phyloP scores from a whole-genome alignment of 495 filamentous ascomycete genomes.

The Talaromyces adpressus region DNA sequence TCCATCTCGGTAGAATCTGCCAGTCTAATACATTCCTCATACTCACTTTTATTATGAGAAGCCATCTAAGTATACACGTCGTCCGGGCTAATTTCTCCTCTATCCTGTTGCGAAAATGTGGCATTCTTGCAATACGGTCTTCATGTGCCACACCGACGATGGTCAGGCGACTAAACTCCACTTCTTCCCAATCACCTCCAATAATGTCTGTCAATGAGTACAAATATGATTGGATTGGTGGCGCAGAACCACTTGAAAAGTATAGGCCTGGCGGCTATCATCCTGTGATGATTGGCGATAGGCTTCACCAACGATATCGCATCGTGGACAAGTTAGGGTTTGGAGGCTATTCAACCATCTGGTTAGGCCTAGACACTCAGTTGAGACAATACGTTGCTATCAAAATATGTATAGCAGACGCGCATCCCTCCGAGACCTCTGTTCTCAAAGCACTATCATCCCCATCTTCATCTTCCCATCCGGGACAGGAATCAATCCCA shows the following conservation, averaged over 20 bases:
- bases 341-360: conserved; percentile 46
- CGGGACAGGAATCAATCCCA: conserved; percentile 12
- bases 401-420: conserved; percentile 22
- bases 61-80: background rate
- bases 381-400: conserved; percentile 24
- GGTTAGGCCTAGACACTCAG: conserved; percentile 42
- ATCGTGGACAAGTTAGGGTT: conserved; percentile 49
- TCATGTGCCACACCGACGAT: background rate
- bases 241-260: conserved; percentile 14
- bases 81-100: background rate
- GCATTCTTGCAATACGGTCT: background rate
- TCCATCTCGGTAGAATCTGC: background rate
- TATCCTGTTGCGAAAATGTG: background rate
- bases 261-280: conserved; percentile 36
- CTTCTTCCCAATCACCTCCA: background rate
- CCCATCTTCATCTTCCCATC: conserved; percentile 8
- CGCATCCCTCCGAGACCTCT: conserved; percentile 13
- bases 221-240: conserved; percentile 11
- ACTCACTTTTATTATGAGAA: background rate
- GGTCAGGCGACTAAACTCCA: background rate
- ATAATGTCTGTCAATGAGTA: background rate
- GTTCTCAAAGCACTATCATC: conserved; percentile 20
- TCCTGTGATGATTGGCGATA: conserved; percentile 40
- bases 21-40: background rate
- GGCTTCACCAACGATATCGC: conserved; percentile 24